Evolutionary conservation across 2,329 filamentous ascomycete genomes (phyloP).

Genomic region (Aspergillus felis): DNA sequence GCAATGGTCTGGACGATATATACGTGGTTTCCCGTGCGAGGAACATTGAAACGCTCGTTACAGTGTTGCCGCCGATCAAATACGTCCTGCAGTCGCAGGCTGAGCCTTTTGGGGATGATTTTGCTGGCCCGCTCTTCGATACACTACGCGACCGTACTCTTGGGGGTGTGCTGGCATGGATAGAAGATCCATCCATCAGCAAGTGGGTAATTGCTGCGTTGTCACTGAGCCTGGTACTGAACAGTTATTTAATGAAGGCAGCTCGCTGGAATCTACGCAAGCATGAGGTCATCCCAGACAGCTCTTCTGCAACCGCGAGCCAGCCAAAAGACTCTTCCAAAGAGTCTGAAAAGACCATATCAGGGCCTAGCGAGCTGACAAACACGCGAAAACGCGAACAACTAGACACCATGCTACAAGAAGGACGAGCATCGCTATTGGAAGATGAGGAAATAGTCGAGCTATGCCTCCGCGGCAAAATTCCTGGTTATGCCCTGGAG

Average conservation of each 20-base stretch:
- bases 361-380: conserved; percentile 33
- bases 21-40: conserved; percentile 66
- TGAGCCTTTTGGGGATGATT: no score
- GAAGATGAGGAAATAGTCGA: conserved; percentile 81
- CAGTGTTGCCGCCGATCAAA: conserved; percentile 88
- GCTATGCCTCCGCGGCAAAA: conserved; percentile 82
- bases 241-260: conserved; percentile 97
- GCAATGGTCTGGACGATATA: conserved; percentile 79
- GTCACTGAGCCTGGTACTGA: conserved; percentile 85
- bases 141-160: conserved; percentile 70
- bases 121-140: conserved; percentile 46
- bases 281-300: conserved; percentile 57
- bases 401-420: conserved; percentile 71
- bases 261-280: conserved; percentile 97
- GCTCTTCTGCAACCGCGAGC: conserved; percentile 31
- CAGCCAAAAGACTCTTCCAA: conserved; percentile 19
- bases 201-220: conserved; percentile 96
- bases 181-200: conserved; percentile 91
- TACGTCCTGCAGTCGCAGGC: conserved; percentile 65
- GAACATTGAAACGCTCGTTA: conserved; percentile 69
- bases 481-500: conserved; percentile 90
- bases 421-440: conserved; percentile 72
- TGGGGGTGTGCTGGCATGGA: conserved; percentile 83
- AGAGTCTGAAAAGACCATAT: conserved; percentile 26
- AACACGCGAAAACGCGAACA: conserved; percentile 61